Evolutionary conservation across 805 yeast genomes (phyloP).

Genomic region (Ogataea neopini): DNA sequence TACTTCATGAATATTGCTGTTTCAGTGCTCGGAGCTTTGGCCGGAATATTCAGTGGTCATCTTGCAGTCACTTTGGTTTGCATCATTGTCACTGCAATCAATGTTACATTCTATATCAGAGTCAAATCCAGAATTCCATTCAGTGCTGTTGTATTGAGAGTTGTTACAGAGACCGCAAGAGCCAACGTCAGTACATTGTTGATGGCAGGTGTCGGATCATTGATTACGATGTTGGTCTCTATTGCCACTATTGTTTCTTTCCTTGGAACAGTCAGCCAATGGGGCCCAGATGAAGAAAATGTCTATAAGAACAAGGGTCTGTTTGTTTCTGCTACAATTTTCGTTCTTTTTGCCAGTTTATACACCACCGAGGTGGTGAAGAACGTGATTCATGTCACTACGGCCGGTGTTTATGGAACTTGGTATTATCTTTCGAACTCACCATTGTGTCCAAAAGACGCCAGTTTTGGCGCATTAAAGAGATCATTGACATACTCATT

Average conservation of each 20-base stretch:
- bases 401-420: conserved; percentile 83
- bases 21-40: conserved; percentile 70
- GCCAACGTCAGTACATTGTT: conserved; percentile 62
- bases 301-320: conserved; percentile 16
- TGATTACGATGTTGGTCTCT: conserved; percentile 7
- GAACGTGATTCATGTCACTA: conserved; percentile 75
- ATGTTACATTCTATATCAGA: conserved; percentile 14
- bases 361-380: conserved; percentile 79
- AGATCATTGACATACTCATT: conserved; percentile 83
- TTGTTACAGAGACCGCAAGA: conserved; percentile 68
- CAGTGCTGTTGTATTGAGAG: conserved; percentile 25
- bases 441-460: conserved; percentile 67
- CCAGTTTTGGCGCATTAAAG: conserved; percentile 73
- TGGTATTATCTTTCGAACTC: conserved; percentile 71
- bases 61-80: conserved; percentile 71
- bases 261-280: conserved; percentile 7
- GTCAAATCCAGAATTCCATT: conserved; percentile 27
- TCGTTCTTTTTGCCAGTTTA: conserved; percentile 76
- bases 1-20: conserved; percentile 35
- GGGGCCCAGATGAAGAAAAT: conserved; percentile 24
- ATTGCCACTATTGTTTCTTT: conserved; percentile 2
- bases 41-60: conserved; percentile 61
- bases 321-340: conserved; percentile 40
- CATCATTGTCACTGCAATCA: conserved; percentile 32
- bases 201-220: conserved; percentile 9